Conservation (phyloP, 2,329 filamentous ascomycete genomes). For the Xylogone sp. region DNA sequence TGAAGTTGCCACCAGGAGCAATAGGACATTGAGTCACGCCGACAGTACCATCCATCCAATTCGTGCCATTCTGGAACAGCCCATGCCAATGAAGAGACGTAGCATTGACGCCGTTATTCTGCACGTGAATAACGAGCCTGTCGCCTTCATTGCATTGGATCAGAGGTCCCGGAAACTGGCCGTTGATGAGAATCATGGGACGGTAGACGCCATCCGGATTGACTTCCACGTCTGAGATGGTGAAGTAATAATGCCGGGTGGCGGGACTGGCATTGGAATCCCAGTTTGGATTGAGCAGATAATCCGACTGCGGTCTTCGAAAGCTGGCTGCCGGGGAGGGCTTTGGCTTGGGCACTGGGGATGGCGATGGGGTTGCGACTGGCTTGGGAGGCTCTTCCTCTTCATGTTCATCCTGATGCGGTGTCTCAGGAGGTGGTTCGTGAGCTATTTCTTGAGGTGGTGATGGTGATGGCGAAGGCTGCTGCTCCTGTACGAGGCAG, state of each 20-base stretch:
- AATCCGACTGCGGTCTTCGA: background rate
- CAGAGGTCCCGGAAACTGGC: conserved; percentile 61
- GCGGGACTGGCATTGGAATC: conserved; percentile 42
- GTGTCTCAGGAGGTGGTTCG: background rate
- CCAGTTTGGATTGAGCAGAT: conserved; percentile 38
- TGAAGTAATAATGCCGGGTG: conserved; percentile 55
- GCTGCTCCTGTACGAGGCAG: background rate
- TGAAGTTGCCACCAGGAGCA: conserved; percentile 16
- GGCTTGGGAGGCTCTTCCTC: background rate
- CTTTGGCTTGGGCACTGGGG: background rate
- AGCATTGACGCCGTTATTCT: conserved; percentile 39
- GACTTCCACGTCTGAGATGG: conserved; percentile 47
- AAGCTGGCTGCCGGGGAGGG: background rate
- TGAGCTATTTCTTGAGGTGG: background rate
- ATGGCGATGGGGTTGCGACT: too few species aligned
- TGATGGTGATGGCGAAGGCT: background rate
- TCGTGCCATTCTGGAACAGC: conserved; percentile 71
- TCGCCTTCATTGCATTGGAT: conserved; percentile 63
- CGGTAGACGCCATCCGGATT: conserved; percentile 54
- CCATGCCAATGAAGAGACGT: conserved; percentile 70
- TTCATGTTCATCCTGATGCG: background rate
- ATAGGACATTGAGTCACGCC: conserved; percentile 31
- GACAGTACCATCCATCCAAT: conserved; percentile 46
- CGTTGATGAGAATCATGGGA: conserved; percentile 61
- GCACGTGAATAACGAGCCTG: conserved; percentile 59